These are phyloP conservation scores for Microcyclosporella mali DNA, from an alignment of 2,329 filamentous ascomycete genomes.

Conservation along the genomic window DNA sequence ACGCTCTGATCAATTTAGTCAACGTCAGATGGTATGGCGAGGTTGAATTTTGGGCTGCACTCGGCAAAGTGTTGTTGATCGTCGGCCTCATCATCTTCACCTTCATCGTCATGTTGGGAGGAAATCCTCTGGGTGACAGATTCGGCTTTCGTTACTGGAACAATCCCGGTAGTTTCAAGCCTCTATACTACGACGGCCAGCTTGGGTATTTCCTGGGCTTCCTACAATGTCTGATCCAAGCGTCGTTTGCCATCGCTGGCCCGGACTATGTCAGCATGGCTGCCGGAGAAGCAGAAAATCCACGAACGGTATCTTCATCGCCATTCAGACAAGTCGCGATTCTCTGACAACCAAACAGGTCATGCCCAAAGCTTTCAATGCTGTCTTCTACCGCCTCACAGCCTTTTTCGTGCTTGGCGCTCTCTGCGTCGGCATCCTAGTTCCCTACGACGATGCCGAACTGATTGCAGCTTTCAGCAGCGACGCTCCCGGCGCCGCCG, in stretches of 20 bases:
- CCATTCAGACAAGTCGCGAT: no score
- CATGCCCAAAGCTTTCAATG: conserved; percentile 69
- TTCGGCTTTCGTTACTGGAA: conserved; percentile 69
- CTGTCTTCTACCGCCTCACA: conserved; percentile 71
- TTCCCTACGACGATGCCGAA: conserved; percentile 62
- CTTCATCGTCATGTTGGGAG: conserved; percentile 73
- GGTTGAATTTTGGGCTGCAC: conserved; percentile 60
- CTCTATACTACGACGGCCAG: conserved; percentile 54
- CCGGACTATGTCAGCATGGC: conserved; percentile 61
- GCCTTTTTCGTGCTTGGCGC: conserved; percentile 71
- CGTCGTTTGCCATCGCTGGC: conserved; percentile 61
- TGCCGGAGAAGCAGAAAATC: conserved; percentile 66
- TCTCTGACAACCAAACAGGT: no score
- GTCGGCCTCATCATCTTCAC: conserved; percentile 68
- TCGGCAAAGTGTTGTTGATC: conserved; percentile 61
- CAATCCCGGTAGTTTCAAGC: conserved; percentile 55
- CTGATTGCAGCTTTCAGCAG: conserved; percentile 51
- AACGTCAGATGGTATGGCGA: conserved; percentile 71
- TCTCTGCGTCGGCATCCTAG: conserved; percentile 63
- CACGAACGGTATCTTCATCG: no score
- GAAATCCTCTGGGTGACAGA: conserved; percentile 64
- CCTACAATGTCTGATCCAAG: conserved; percentile 65
- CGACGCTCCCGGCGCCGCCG: conserved; percentile 53
- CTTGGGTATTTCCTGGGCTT: conserved; percentile 73
- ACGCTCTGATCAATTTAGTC: conserved; percentile 61